Evolutionary conservation across 2,329 filamentous ascomycete species (phyloP).

Genomic region (Blastomyces percursus): DNA sequence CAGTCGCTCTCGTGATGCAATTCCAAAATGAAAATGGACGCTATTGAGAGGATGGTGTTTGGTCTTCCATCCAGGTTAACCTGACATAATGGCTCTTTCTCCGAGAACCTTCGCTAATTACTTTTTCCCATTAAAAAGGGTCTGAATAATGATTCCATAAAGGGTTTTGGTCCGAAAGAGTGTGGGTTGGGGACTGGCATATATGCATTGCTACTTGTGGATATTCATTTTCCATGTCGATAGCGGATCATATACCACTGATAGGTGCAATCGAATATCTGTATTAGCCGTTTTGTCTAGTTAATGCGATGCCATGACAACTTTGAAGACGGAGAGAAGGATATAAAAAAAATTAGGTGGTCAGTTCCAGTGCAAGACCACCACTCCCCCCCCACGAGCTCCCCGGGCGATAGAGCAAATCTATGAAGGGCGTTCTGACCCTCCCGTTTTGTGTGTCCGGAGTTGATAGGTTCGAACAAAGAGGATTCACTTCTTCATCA

Average conservation of each 20-base stretch:
- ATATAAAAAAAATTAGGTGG: not conserved
- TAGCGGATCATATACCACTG: not conserved
- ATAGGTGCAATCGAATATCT: not conserved
- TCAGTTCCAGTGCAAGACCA: not conserved
- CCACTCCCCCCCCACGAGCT: too few relatives aligned
- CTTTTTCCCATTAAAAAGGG: not conserved
- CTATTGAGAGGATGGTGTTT: not conserved
- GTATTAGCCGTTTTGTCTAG: not conserved
- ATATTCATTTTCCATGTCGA: not conserved
- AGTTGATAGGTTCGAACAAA: not conserved
- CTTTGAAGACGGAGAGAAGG: not conserved
- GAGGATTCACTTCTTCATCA: not conserved
- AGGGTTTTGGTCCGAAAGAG: not conserved
- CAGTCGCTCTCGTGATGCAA: not conserved
- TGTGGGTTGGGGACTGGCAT: not conserved
- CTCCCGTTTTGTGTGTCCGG: not conserved
- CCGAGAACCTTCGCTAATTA: not conserved
- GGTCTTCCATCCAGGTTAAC: not conserved
- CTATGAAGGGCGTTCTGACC: not conserved
- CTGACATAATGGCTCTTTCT: not conserved
- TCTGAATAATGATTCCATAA: not conserved
- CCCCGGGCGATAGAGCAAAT: not conserved
- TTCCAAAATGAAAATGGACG: not conserved
- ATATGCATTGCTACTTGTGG: not conserved
- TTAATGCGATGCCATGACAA: not conserved